Base-by-base conservation (phyloP, 176 grass and related monocot species). In the Urochloa ruziziensis region DNA sequence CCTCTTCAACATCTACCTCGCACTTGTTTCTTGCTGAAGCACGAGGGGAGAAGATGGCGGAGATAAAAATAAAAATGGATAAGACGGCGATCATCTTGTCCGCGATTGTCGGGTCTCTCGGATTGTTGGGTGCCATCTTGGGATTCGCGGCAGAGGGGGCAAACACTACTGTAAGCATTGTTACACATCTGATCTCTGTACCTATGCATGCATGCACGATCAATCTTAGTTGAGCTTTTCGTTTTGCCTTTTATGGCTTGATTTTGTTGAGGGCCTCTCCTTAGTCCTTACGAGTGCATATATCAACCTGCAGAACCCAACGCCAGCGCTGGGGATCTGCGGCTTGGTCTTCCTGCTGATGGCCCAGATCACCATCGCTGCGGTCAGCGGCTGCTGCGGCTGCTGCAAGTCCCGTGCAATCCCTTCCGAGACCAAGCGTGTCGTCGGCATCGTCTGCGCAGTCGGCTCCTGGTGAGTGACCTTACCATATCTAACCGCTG, bases 401-500 rank as follows among this genome's bases (percentile, higher is more conserved):
- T 75, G 78, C 85, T 78, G 54, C 74, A 73, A 28, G 57, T 79
- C 74, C 35, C 64, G 56, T 10, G 58, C 57, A 14, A 10, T 72
- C 12, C 80, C 66, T 23, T 83, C 80, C 28, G 71, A 79, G 46
- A 79, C 57, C 80, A 84, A 37, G 56, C 67, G 67, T 28, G 23
- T 79, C 57, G 17, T 73, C 57, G 35, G 21, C 57, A 9, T 84
- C 28, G 53, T 85, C 72, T 85, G 83, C 77, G 78, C 77, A 27
- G 56, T 77, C 28, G 0, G 37, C 35, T 80, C 88, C 28, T 89
- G 88, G 88, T 88, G 17, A 62, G 62, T 53, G 8, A 21, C 1
- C n/a, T 6, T 21, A 0, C 49, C 5, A 6, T 21, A 18, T 9
- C 13, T 13, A 16, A 21, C 17, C 17, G 49, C 14, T 7, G 10